Evolutionary conservation across 225 moss, liverwort and hornwort genomes (phyloP), one percentile per base, ranked within the genome.

Genomic region (Marchantia paleacea): DNA sequence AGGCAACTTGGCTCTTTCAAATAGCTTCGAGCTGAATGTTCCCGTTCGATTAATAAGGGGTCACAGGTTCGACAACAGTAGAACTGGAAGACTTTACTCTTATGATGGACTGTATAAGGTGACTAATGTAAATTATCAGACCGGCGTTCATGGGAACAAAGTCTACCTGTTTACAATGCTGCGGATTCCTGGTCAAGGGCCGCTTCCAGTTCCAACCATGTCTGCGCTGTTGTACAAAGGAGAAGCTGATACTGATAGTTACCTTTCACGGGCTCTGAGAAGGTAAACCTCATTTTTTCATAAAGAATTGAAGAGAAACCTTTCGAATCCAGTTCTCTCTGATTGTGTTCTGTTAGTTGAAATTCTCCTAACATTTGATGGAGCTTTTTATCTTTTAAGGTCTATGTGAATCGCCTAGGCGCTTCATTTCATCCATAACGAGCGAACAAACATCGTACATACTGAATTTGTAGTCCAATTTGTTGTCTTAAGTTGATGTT

Each of bases 41-140:
- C 89, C 86, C 8, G 73, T 89, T 24, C 86, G 89, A 8, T 55
- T 89, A 14, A 86, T 89, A 63, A 84, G 86, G 69, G 86, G 89
- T 60, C 84, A 83, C 58, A 68, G 58, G 55, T 69, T 78, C 22
- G 48, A 15, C 13, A 74, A 80, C n/a, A 61, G 69, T 30, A 28
- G 30, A 18, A 74, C 80, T 10, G 84, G 84, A 0, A 58, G 80
- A 22, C 25, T 84, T 7, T 89, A 89, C 78, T 82, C 81, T 25
- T 89, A 89, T 29, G 89, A 89, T 82, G 89, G 89, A 12, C 82
- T 89, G 7, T 89, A 86, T 15, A 73, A 55, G 51, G 60, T 86
- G 19, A 72, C 22, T 14, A 53, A 74, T 8, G 70, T 80, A 84
- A 52, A 69, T 0, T 86, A 80, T 60, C 70, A 76, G 26, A 48